phyloP scores from a whole-genome alignment of 768 basidiomycete genomes.

The Mrakia hoshinonis region DNA sequence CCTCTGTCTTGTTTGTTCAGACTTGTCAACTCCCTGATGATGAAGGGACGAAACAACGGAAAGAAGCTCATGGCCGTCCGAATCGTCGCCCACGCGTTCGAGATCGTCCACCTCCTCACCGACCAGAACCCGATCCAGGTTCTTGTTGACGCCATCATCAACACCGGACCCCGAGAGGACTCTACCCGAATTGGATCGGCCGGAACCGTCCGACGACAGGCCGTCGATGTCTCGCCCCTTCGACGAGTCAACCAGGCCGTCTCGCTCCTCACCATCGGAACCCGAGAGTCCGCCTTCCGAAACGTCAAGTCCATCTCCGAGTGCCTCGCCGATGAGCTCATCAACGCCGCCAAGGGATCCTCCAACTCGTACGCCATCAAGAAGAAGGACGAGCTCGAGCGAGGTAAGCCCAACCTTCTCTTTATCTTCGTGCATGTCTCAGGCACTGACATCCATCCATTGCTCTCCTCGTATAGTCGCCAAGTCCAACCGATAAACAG shows the following conservation, averaged over 20 bases:
- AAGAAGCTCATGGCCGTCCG: slow-evolving; percentile 98
- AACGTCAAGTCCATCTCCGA: slow-evolving; percentile 99
- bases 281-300: slow-evolving; percentile 99
- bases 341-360: slow-evolving; percentile 99
- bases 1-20: slow-evolving; percentile 42
- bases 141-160: slow-evolving; percentile 68
- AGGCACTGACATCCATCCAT: not conserved
- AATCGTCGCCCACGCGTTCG: slow-evolving; percentile 98
- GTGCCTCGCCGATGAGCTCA: slow-evolving; percentile 97
- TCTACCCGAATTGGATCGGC: slow-evolving; percentile 99
- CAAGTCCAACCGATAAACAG: slow-evolving; percentile 95
- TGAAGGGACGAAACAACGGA: slow-evolving; percentile 99
- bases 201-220: slow-evolving; percentile 98
- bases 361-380: slow-evolving; percentile 99
- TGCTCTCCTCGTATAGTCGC: slow-evolving; percentile 50
- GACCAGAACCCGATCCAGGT: slow-evolving; percentile 99
- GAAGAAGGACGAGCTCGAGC: slow-evolving; percentile 68
- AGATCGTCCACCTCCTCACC: slow-evolving; percentile 98
- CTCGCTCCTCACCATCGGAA: slow-evolving; percentile 92
- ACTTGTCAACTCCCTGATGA: slow-evolving; percentile 91
- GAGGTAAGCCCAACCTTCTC: not conserved
- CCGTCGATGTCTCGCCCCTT: slow-evolving; percentile 97
- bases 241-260: slow-evolving; percentile 97
- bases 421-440: not conserved
- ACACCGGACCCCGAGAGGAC: slow-evolving; percentile 99